phyloP scores from a whole-genome alignment of 1,284 basidiomycete species.

The Ustilago shanxiensis region DNA sequence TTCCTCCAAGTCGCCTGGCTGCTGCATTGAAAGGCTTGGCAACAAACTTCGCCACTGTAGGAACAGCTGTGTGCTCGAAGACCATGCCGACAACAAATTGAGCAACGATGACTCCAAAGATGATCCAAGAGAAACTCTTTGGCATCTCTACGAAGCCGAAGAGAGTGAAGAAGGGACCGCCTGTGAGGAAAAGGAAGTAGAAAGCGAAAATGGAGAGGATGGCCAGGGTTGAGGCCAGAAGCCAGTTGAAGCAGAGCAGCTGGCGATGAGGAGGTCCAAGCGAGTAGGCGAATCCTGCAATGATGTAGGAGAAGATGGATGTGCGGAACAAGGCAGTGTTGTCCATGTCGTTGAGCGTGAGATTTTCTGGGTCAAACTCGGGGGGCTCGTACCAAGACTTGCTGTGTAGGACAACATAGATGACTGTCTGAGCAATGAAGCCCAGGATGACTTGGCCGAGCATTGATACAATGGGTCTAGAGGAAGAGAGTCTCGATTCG shows the following conservation, averaged over 20 bases:
- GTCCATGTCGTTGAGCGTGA: slow-evolving; percentile 49
- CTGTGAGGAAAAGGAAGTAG: slow-evolving; percentile 53
- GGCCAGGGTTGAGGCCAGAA: slow-evolving; percentile 37
- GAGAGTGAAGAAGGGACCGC: slow-evolving; percentile 48
- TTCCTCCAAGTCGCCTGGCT: slow-evolving; percentile 6
- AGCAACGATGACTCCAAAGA: slow-evolving; percentile 50
- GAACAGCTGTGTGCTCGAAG: slow-evolving; percentile 35
- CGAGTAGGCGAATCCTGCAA: slow-evolving; percentile 39
- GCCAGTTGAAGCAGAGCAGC: slow-evolving; percentile 42
- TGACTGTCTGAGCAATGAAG: slow-evolving; percentile 46
- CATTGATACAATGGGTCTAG: slow-evolving; percentile 42
- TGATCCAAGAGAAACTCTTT: slow-evolving; percentile 34
- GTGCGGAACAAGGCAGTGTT: slow-evolving; percentile 48
- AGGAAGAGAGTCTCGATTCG: slow-evolving; percentile 40
- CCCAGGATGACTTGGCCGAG: slow-evolving; percentile 48
- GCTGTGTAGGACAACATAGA: slow-evolving; percentile 42
- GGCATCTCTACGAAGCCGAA: slow-evolving; percentile 50
- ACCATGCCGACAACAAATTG: slow-evolving; percentile 33
- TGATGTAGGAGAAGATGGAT: slow-evolving; percentile 56
- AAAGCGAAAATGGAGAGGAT: slow-evolving; percentile 37
- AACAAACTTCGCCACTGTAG: slow-evolving; percentile 10
- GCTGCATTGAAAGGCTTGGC: slow-evolving; percentile 13
- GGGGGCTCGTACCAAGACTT: slow-evolving; percentile 41
- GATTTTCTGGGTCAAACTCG: slow-evolving; percentile 44
- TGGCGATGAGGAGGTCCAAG: slow-evolving; percentile 55